A percentile compares a stretch with the other conserved stretches of the same genome.
These are phyloP conservation scores for Ophiostoma himal-ulmi DNA, from an alignment of 2,329 filamentous ascomycete genomes.

Conservation along the genomic window DNA sequence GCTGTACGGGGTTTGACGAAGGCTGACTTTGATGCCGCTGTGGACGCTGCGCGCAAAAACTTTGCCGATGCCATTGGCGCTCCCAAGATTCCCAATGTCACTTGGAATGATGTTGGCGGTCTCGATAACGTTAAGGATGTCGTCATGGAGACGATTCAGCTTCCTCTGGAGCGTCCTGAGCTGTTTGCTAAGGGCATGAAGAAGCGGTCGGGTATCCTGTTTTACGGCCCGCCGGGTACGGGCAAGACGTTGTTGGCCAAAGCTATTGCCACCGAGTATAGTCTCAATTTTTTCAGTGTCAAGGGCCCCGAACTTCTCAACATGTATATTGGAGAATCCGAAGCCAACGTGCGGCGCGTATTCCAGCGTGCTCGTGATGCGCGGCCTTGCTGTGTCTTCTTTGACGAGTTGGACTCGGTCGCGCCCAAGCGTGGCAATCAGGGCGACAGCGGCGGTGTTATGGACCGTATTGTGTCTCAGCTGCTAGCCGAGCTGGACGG, in stretches of 20 bases:
- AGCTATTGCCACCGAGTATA: constrained; percentile 89
- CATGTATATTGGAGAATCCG: constrained; percentile 94
- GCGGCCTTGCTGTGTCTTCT: constrained; percentile 84
- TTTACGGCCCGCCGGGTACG: constrained; percentile 86
- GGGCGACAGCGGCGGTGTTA: constrained; percentile 93
- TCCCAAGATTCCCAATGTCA: constrained; percentile 94
- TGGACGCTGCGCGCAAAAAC: constrained; percentile 93
- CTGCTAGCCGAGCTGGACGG: constrained; percentile 91
- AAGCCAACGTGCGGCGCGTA: constrained; percentile 83
- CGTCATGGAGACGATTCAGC: constrained; percentile 92
- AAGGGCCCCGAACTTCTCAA: constrained; percentile 88
- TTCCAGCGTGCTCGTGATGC: constrained; percentile 85
- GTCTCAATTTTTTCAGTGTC: constrained; percentile 89
- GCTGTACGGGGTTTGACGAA: constrained; percentile 72
- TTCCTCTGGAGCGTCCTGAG: constrained; percentile 85
- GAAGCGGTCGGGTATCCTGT: constrained; percentile 88
- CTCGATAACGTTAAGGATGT: constrained; percentile 92
- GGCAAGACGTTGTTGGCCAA: constrained; percentile 91
- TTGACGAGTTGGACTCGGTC: constrained; percentile 87
- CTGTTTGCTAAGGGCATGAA: constrained; percentile 97
- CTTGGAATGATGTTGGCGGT: constrained; percentile 93
- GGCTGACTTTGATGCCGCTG: constrained; percentile 82
- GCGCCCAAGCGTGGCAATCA: constrained; percentile 96
- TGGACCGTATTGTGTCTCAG: constrained; percentile 96
- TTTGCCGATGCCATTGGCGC: constrained; percentile 96